A percentile compares a stretch with the other conserved stretches of the same genome.
These are phyloP conservation scores for Triticum dicoccoides DNA, from an alignment of 176 grass and related monocot species.

Conservation along the genomic window DNA sequence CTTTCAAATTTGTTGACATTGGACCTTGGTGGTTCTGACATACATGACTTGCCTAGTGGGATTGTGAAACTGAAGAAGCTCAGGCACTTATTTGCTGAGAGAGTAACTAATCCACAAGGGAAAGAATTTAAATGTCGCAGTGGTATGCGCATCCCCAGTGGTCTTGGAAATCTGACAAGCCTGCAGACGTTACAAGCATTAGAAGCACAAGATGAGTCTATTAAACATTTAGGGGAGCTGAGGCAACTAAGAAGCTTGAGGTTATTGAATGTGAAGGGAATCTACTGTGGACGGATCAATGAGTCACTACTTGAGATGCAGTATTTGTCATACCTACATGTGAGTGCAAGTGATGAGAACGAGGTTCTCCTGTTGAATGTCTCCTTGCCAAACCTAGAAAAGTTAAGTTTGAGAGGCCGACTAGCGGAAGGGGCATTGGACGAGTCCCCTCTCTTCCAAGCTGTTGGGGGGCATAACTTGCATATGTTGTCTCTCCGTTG, in stretches of 20 bases:
- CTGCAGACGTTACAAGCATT: not conserved
- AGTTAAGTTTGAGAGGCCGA: not conserved
- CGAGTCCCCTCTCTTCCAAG: not conserved
- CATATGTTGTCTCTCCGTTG: not conserved
- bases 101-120: accelerated
- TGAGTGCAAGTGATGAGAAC: not conserved
- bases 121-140: not conserved
- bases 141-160: too few relatives aligned
- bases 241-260: not conserved
- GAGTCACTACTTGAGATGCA: not conserved
- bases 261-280: not conserved
- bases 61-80: too few relatives aligned
- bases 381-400: not conserved
- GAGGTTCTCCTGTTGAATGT: not conserved
- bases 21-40: too few relatives aligned
- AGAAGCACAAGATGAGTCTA: not conserved
- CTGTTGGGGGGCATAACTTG: not conserved
- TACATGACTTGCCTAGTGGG: too few relatives aligned
- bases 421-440: not conserved
- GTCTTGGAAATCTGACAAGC: not conserved
- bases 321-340: not conserved
- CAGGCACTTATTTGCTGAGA: too few relatives aligned
- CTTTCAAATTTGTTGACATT: too few relatives aligned
- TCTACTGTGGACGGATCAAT: not conserved
- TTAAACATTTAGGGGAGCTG: not conserved